phyloP scores from a whole-genome alignment of 169 alveolate species.

The Besnoitia besnoiti region DNA sequence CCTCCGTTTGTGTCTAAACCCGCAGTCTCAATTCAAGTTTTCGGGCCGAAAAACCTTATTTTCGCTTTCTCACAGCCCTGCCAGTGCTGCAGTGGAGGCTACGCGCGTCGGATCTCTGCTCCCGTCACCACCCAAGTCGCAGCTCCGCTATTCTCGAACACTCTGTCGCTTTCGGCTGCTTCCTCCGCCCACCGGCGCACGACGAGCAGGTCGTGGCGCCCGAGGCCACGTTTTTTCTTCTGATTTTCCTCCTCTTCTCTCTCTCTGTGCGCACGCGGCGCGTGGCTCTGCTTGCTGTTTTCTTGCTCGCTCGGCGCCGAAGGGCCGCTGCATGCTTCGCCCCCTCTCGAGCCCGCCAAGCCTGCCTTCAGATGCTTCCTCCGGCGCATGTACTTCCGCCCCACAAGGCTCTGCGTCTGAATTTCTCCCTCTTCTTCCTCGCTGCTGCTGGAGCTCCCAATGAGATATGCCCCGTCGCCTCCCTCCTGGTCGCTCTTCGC shows the following conservation, averaged over 20 bases:
- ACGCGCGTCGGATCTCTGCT: not conserved
- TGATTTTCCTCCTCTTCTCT: not conserved
- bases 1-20: too few species aligned
- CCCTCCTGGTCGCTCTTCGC: not conserved
- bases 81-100: not conserved
- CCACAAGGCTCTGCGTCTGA: conserved; percentile 21
- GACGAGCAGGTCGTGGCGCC: conserved; percentile 32
- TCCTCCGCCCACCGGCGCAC: not conserved
- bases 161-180: not conserved
- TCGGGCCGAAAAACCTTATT: too few species aligned
- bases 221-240: not conserved
- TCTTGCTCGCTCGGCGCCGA: too few species aligned
- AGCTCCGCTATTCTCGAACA: not conserved
- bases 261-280: not conserved
- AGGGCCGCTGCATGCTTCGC: too few species aligned
- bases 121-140: not conserved
- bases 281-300: not conserved
- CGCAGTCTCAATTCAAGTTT: too few species aligned
- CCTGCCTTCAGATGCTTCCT: not conserved
- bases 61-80: too few species aligned
- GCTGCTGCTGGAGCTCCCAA: conserved; percentile 37
- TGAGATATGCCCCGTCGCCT: too few species aligned
- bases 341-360: not conserved
- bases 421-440: conserved; percentile 23
- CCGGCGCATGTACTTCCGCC: conserved; percentile 19